phyloP scores from a whole-genome alignment of 768 basidiomycete species.

The Dioszegia aurantiaca region DNA sequence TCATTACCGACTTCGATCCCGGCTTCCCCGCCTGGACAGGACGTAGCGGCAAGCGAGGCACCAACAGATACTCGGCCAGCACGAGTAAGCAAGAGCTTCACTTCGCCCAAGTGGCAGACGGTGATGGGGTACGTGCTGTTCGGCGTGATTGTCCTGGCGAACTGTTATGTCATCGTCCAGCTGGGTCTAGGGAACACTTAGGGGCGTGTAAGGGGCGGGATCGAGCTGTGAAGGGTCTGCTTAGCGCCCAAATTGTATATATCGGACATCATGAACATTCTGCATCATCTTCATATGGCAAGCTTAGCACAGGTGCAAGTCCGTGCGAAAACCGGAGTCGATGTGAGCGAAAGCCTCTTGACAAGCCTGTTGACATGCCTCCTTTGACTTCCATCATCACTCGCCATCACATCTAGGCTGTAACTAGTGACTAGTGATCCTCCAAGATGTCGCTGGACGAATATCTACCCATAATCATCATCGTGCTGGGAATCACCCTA shows the following conservation, averaged over 20 bases:
- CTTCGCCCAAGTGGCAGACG: conserved; percentile 52
- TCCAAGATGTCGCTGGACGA: conserved; percentile 35
- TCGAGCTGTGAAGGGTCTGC: neutral
- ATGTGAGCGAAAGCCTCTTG: too few relatives aligned
- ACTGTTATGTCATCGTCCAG: conserved; percentile 70
- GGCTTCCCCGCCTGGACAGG: neutral
- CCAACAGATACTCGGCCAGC: conserved; percentile 1
- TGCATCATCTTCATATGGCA: too few relatives aligned
- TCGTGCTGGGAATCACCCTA: conserved; percentile 34
- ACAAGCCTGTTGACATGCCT: too few relatives aligned
- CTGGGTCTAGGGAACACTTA: conserved; percentile 55
- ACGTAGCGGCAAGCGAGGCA: conserved; percentile 4
- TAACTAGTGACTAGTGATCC: too few relatives aligned
- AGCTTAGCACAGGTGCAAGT: too few relatives aligned
- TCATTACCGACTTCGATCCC: neutral
- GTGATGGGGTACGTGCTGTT: conserved; percentile 62
- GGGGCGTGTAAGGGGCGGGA: neutral
- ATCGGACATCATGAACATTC: neutral
- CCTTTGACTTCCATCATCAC: too few relatives aligned
- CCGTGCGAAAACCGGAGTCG: too few relatives aligned
- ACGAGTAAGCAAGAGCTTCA: conserved; percentile 50
- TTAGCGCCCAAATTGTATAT: too few relatives aligned
- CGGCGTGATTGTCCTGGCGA: conserved; percentile 66
- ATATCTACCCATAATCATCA: conserved; percentile 32
- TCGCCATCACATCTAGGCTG: too few relatives aligned